Base-by-base conservation (phyloP, 1,139 yeast species). In the Eremothecium cymbalariae region DNA sequence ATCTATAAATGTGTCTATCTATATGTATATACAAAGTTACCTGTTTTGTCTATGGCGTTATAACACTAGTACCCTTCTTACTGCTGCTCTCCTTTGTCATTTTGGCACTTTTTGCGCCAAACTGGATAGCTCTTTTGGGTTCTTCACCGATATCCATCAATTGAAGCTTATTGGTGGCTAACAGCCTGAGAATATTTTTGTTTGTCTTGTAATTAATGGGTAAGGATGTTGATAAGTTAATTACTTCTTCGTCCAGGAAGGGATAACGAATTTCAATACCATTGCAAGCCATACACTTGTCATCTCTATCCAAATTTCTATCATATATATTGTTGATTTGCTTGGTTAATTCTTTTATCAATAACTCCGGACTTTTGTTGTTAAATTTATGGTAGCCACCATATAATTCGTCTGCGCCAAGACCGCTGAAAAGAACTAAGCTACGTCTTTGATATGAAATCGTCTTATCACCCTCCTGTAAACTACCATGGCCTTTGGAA, bases 331-430 rank as follows among this genome's bases (percentile, higher is more conserved):
- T 70, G 20, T 68, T 65, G 26, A 93, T 76, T 51, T 90, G 97
- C 36, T 68, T 60, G 12, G 69, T 67, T 25, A 90, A 63, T 48
- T 85, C 94, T 3, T 55, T 54, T 1, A 62, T 59, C 12, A 79
- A 55, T 18, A 61, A 63, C 1, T 45, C 53, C 13, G 41, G 33
- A 3, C 53, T 37, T 33, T 60, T 62, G 32, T 61, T 61, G 12
- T 55, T 51, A 20, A 63, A 48, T 32, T 63, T 63, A 39, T 63
- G 82, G 55, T 90, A 90, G 0, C 99, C 99, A 0, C 94, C 99
- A 63, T 82, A 86, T 18, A 75, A 62, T 58, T 90, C 98, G 59
- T 90, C 99, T 0, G 98, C 98, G 1, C 99, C 99, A n/a, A 90
- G 65, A 0, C 99, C 98, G 39, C 95, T 83, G 27, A 93, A 65